These are phyloP conservation scores for Coemansia sp. DNA, from an alignment of 192 early-diverging fungal species.

Conservation along the genomic window DNA sequence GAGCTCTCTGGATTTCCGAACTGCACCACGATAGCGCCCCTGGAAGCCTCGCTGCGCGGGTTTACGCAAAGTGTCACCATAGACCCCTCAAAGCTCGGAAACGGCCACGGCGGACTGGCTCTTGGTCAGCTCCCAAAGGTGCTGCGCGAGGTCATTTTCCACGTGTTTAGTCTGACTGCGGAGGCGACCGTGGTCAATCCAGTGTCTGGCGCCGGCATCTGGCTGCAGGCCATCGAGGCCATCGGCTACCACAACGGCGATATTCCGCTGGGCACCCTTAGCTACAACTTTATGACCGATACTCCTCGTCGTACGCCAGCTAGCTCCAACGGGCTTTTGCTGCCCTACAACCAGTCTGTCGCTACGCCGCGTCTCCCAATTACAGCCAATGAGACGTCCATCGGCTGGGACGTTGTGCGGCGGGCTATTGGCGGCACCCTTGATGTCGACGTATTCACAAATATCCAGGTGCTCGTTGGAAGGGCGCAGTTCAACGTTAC, in stretches of 20 bases:
- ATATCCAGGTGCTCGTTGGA: slow-evolving; percentile 32
- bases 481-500: slow-evolving; percentile 43
- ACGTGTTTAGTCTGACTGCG: slow-evolving; percentile 29
- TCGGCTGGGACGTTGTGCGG: slow-evolving; percentile 45
- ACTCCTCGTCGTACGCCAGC: not conserved
- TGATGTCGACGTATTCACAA: slow-evolving; percentile 44
- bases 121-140: slow-evolving; percentile 1
- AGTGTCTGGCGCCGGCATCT: slow-evolving; percentile 37
- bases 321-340: slow-evolving; percentile 19
- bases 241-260: slow-evolving; percentile 30
- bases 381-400: slow-evolving; percentile 39
- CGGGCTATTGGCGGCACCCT: slow-evolving; percentile 44
- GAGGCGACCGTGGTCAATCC: slow-evolving; percentile 46
- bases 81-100: slow-evolving; percentile 21
- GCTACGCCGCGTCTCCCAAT: slow-evolving; percentile 41
- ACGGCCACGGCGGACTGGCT: not conserved
- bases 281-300: slow-evolving; percentile 31
- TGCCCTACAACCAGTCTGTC: slow-evolving; percentile 23
- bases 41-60: slow-evolving; percentile 33
- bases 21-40: slow-evolving; percentile 36
- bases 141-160: slow-evolving; percentile 36
- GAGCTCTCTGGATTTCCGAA: slow-evolving; percentile 36
- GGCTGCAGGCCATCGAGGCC: slow-evolving; percentile 41
- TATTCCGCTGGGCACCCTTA: slow-evolving; percentile 32
- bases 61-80: slow-evolving; percentile 25